Conservation (phyloP, 1,139 yeast genomes). For the Yamadazyma conglobata region DNA sequence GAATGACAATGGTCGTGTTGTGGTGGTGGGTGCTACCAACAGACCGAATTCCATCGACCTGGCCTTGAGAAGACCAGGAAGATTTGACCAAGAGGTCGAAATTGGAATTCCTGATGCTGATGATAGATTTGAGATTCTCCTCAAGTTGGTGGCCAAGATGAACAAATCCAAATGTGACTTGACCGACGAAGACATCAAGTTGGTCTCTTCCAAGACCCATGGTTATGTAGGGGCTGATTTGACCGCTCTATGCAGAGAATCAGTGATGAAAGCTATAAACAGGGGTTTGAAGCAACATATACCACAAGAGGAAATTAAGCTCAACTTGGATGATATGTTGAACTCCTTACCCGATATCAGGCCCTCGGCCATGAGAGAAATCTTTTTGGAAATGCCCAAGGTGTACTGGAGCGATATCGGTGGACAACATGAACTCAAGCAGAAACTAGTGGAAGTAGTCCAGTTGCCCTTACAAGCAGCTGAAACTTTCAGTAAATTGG, state of each 20-base stretch:
- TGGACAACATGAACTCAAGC: slow-evolving; percentile 82
- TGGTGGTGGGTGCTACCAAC: slow-evolving; percentile 78
- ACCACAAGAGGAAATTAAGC: slow-evolving; percentile 25
- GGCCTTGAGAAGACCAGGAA: slow-evolving; percentile 56
- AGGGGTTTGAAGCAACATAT: slow-evolving; percentile 39
- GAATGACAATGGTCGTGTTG: slow-evolving; percentile 66
- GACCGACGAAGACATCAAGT: slow-evolving; percentile 47
- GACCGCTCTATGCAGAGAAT: slow-evolving; percentile 81
- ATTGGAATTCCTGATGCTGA: slow-evolving; percentile 75
- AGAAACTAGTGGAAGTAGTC: slow-evolving; percentile 80
- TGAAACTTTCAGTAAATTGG: slow-evolving; percentile 69
- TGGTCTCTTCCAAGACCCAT: slow-evolving; percentile 63
- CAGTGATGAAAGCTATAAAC: slow-evolving; percentile 80
- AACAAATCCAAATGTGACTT: slow-evolving; percentile 52
- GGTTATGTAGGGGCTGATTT: slow-evolving; percentile 79
- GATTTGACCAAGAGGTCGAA: slow-evolving; percentile 85
- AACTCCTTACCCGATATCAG: slow-evolving; percentile 72
- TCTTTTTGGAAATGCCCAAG: slow-evolving; percentile 89
- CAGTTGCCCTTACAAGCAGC: slow-evolving; percentile 87
- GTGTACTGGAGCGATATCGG: slow-evolving; percentile 95
- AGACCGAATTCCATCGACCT: slow-evolving; percentile 75
- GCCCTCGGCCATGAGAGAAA: slow-evolving; percentile 97
- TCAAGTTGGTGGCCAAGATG: slow-evolving; percentile 61
- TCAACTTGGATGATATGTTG: slow-evolving; percentile 52
- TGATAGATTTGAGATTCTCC: slow-evolving; percentile 60